Evolutionary conservation across 495 filamentous ascomycete genomes (phyloP).

Genomic region (Melanomma pulvis-pyrius): DNA sequence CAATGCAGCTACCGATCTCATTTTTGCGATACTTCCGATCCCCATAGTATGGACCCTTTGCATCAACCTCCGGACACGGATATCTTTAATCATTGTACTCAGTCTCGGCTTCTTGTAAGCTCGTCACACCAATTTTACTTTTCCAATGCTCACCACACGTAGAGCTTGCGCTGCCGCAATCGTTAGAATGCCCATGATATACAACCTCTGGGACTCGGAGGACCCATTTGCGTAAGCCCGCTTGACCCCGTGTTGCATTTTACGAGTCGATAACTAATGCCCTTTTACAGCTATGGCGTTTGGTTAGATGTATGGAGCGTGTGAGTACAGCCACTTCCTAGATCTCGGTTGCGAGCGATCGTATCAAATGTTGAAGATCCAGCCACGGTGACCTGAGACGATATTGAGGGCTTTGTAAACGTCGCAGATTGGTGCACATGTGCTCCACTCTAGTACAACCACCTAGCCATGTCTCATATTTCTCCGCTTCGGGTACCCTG

Average conservation of each 20-base stretch:
- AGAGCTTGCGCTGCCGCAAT: conserved; percentile 12
- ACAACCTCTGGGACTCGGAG: not conserved
- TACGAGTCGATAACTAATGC: not conserved
- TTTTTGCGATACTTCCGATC: conserved; percentile 16
- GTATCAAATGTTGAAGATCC: conserved; percentile 2
- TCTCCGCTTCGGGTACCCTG: not conserved
- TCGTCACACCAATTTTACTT: not conserved
- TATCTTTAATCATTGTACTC: not conserved
- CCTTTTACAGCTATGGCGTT: not conserved
- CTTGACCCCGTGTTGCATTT: not conserved
- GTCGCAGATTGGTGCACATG: conserved; percentile 9
- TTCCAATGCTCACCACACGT: not conserved
- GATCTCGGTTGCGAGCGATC: not conserved
- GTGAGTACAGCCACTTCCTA: not conserved
- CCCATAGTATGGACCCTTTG: conserved; percentile 5
- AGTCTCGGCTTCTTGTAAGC: conserved; percentile 8
- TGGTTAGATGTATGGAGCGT: conserved; percentile 2
- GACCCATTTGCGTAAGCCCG: conserved; percentile 3
- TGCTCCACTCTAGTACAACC: not conserved
- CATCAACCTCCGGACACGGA: conserved; percentile 1
- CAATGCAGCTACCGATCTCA: not conserved
- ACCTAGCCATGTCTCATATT: not conserved
- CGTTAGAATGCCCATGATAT: conserved; percentile 11
- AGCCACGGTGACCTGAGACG: not conserved
- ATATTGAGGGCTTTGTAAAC: not conserved